Conservation (phyloP, 768 basidiomycete genomes). For the Pholiota molesta region DNA sequence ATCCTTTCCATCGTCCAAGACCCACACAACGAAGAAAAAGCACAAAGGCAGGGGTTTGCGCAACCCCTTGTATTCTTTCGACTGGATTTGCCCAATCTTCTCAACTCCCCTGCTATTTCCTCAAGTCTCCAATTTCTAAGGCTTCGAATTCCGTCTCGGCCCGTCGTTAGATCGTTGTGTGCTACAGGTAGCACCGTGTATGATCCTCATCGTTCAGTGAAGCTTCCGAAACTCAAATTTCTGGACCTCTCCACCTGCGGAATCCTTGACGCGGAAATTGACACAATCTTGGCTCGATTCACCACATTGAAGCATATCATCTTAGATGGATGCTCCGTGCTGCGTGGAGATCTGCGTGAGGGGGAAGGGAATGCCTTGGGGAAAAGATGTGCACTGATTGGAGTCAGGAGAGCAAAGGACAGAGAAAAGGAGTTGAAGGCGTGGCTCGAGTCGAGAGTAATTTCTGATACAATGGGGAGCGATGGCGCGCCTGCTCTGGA, state of each 20-base stretch:
- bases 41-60: conserved; percentile 51
- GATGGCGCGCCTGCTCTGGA: conserved; percentile 13
- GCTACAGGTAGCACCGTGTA: conserved; percentile 7
- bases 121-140: conserved; percentile 58
- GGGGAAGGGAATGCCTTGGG: conserved; percentile 67
- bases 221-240: conserved; percentile 53
- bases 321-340: conserved; percentile 65
- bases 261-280: conserved; percentile 56
- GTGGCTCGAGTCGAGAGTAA: conserved; percentile 45
- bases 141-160: conserved; percentile 73
- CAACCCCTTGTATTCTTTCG: conserved; percentile 89
- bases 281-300: conserved; percentile 55
- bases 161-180: conserved; percentile 47
- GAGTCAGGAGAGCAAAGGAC: conserved; percentile 62
- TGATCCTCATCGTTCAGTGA: conserved; percentile 1
- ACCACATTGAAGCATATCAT: conserved; percentile 62
- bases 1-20: conserved; percentile 71
- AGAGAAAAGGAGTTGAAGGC: conserved; percentile 63
- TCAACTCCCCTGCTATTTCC: conserved; percentile 49
- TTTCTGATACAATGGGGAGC: conserved; percentile 6
- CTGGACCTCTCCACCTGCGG: conserved; percentile 80
- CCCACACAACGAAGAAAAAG: conserved; percentile 45
- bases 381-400: conserved; percentile 60
- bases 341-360: conserved; percentile 54
- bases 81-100: conserved; percentile 54